Conservation (phyloP, 2,329 filamentous ascomycete genomes). For the Xylaria multiplex region DNA sequence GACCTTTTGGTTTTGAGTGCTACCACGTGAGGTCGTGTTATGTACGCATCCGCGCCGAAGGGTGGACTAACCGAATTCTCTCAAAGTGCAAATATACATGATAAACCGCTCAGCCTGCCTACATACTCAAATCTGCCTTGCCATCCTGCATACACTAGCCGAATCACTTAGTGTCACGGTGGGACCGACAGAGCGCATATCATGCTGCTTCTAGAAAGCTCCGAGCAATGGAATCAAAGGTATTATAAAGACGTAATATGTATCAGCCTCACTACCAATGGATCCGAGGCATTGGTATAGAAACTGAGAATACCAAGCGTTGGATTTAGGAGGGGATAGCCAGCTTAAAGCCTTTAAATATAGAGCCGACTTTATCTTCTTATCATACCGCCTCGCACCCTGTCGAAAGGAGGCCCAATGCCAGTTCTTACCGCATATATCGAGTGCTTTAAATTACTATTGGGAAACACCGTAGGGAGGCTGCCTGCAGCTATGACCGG, state of each 20-base stretch:
- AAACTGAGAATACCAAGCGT: background rate
- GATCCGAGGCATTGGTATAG: background rate
- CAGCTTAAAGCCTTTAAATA: background rate
- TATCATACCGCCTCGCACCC: constrained; percentile 19
- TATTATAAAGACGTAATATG: background rate
- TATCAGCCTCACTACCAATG: background rate
- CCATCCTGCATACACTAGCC: constrained; percentile 1
- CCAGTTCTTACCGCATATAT: constrained; percentile 16
- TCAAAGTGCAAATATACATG: background rate
- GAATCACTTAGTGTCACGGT: background rate
- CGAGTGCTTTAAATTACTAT: background rate
- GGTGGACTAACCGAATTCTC: background rate
- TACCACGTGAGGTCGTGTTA: background rate
- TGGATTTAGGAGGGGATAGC: background rate
- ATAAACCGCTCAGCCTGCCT: constrained; percentile 24
- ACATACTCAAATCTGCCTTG: constrained; percentile 9
- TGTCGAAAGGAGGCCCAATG: background rate
- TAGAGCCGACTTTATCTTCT: background rate
- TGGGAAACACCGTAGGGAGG: background rate
- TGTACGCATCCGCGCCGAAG: constrained; percentile 6
- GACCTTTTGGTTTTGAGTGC: background rate
- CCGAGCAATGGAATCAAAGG: background rate
- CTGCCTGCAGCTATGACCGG: constrained; percentile 3
- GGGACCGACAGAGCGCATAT: background rate
- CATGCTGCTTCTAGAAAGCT: background rate